A percentile compares a stretch with the other conserved stretches of the same genome.
Conservation (phyloP, 2,329 filamentous ascomycete genomes). For the Cordyceps cateniannulata region DNA sequence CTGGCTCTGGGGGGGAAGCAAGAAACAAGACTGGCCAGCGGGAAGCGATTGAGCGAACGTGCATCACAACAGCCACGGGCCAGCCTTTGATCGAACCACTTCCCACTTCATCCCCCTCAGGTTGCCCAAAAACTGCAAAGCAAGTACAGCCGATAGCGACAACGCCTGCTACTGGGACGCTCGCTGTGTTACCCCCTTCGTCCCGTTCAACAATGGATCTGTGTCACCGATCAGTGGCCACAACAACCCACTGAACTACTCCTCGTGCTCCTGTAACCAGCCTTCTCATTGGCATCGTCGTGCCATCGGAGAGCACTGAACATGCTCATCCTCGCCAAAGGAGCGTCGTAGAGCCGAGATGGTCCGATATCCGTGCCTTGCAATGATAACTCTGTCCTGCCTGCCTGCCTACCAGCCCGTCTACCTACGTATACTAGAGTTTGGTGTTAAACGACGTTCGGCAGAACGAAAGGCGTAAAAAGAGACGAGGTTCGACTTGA, state of each 20-base stretch:
- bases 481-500: neutral
- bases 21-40: neutral
- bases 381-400: too few species aligned
- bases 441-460: too few species aligned
- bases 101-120: neutral
- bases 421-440: too few species aligned
- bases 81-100: slow-evolving; percentile 6
- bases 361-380: neutral
- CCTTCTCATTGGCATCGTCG: too few species aligned
- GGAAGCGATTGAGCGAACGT: neutral
- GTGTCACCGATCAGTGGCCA: neutral
- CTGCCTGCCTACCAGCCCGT: too few species aligned
- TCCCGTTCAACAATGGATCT: neutral
- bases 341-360: neutral
- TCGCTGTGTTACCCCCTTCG: neutral
- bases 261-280: neutral
- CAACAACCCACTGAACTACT: neutral
- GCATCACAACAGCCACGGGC: neutral
- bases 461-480: too few species aligned
- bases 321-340: neutral
- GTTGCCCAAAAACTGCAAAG: neutral
- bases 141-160: neutral
- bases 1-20: too few species aligned
- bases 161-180: neutral
- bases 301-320: neutral